Base-by-base conservation (phyloP, 2,329 filamentous ascomycete genomes). In the Colletotrichum endophyticum region DNA sequence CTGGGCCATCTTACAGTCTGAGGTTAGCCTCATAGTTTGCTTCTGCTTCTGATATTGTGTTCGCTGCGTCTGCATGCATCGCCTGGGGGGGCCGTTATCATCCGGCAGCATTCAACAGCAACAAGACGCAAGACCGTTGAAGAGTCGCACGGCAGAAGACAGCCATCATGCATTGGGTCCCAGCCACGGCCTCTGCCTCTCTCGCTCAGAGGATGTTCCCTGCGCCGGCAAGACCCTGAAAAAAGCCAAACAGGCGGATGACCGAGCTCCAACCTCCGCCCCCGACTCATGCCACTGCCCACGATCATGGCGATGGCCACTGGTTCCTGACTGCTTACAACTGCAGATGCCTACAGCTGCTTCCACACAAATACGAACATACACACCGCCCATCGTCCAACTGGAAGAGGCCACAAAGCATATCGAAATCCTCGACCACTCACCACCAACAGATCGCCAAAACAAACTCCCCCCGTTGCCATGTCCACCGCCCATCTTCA, bases 391-490 rank as follows among this genome's bases (percentile, higher is more conserved):
- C 15, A n/a, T 63, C 16, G 44, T 15, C 74, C 74, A 73, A 76
- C 73, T 8, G 30, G 13, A 53, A 72, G 19, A 66, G 32, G 70
- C 53, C 74, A 70, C 57, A 73, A 49, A 28, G 49, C 68, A 66
- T 72, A 75, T 62, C 68, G 49, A 66, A 66, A 49, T 22, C 13
- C 56, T 36, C 34, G 25, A 6, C 73, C 73, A 73, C 39, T 69
- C 73, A 62, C 44, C 36, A 53, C 49, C 59, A 53, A 27, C 63
- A 53, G 72, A 77, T 77, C 69, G 32, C 69, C 77, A 78, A 49
- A 78, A 78, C 69, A 78, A 75, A 76, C 66, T 13, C 9, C 16
- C 49, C 22, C 25, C 22, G 72, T 74, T 76, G 70, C 73, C 64
- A 61, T 66, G 74, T 28, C 59, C 74, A 75, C 59, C 67, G 67